phyloP scores from a whole-genome alignment of 2,329 filamentous ascomycete genomes.

The Nemania sp. region DNA sequence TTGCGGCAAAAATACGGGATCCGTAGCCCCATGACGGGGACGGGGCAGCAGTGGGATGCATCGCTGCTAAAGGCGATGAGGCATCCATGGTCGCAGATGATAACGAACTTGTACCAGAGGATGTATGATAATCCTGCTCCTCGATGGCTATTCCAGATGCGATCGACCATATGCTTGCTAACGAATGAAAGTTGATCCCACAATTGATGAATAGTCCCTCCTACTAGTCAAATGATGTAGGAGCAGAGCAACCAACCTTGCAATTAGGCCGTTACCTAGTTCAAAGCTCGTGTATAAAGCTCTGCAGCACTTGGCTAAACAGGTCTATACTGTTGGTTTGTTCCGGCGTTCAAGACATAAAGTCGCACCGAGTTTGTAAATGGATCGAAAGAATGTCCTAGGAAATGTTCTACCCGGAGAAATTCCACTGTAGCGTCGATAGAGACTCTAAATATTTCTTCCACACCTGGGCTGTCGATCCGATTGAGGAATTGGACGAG shows the following conservation, averaged over 20 bases:
- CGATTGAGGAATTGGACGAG: background rate
- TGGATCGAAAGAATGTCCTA: slow-evolving; percentile 17
- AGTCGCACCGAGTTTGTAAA: slow-evolving; percentile 3
- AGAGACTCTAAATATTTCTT: slow-evolving; percentile 8
- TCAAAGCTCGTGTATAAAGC: slow-evolving; percentile 8
- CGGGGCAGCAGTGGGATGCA: slow-evolving; percentile 80
- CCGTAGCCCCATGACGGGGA: slow-evolving; percentile 64
- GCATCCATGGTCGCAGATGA: slow-evolving; percentile 70
- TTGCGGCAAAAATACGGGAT: slow-evolving; percentile 50
- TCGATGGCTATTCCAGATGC: slow-evolving; percentile 34
- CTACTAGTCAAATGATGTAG: slow-evolving; percentile 25
- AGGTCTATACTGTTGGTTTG: slow-evolving; percentile 5
- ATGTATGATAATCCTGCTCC: slow-evolving; percentile 37
- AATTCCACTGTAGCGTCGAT: slow-evolving; percentile 12
- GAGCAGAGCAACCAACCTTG: slow-evolving; percentile 17
- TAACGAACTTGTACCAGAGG: slow-evolving; percentile 20
- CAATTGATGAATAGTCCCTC: slow-evolving; percentile 35
- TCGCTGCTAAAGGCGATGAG: slow-evolving; percentile 90
- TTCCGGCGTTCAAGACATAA: slow-evolving; percentile 3
- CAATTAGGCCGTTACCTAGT: slow-evolving; percentile 6
- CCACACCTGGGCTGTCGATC: slow-evolving; percentile 3
- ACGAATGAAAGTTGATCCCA: slow-evolving; percentile 33
- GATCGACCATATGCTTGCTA: slow-evolving; percentile 31
- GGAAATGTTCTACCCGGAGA: slow-evolving; percentile 16
- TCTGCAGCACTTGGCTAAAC: slow-evolving; percentile 11